Conservation (phyloP, 2,329 filamentous ascomycete genomes). For the Aureobasidium melanogenum region DNA sequence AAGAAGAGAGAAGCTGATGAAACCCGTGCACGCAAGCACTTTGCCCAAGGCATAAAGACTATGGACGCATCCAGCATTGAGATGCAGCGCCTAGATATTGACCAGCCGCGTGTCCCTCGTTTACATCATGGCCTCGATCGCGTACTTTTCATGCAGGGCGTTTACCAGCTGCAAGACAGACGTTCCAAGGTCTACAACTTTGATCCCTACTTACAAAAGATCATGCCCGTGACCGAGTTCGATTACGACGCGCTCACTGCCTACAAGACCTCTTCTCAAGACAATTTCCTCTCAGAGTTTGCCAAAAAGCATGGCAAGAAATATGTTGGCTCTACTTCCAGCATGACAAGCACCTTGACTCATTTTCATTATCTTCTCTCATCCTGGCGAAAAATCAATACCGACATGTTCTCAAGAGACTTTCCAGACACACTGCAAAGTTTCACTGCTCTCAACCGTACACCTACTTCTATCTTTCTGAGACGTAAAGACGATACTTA, state of each 20-base stretch:
- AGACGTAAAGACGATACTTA: slow-evolving; percentile 78
- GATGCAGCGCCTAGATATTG: slow-evolving; percentile 19
- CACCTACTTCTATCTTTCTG: slow-evolving; percentile 73
- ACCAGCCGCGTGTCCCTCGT: slow-evolving; percentile 48
- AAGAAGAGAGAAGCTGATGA: neutral
- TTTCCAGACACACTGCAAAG: slow-evolving; percentile 48
- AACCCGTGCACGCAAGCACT: neutral
- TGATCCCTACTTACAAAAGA: slow-evolving; percentile 82
- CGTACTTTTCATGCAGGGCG: slow-evolving; percentile 90
- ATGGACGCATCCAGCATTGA: neutral
- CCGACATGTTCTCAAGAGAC: slow-evolving; percentile 54
- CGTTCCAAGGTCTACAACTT: slow-evolving; percentile 90
- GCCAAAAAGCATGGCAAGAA: slow-evolving; percentile 60
- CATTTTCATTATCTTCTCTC: slow-evolving; percentile 94
- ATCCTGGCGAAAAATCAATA: slow-evolving; percentile 65
- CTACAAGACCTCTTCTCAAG: slow-evolving; percentile 88
- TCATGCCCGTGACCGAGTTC: slow-evolving; percentile 90
- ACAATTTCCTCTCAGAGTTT: slow-evolving; percentile 59
- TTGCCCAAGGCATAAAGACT: neutral
- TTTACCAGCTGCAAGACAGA: slow-evolving; percentile 84
- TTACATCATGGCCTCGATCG: slow-evolving; percentile 71
- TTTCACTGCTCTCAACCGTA: slow-evolving; percentile 64
- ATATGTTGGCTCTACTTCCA: slow-evolving; percentile 92
- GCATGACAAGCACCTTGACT: slow-evolving; percentile 78
- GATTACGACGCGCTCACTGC: slow-evolving; percentile 78